Evolutionary conservation across 2,329 filamentous ascomycete genomes (phyloP).

Genomic region (Pleurostoma richardsiae): DNA sequence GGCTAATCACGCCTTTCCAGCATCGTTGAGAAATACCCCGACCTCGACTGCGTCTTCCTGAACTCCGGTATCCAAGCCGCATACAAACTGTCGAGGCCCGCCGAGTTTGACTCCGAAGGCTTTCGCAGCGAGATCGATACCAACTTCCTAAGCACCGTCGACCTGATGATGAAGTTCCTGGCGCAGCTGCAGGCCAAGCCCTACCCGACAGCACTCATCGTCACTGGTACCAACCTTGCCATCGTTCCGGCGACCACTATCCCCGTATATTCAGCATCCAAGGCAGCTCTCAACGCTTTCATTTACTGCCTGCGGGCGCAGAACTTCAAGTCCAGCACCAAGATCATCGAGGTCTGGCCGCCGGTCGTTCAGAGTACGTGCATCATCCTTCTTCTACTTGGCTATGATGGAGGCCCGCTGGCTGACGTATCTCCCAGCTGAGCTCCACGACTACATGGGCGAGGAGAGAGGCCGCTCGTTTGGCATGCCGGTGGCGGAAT

Average conservation of each 20-base stretch:
- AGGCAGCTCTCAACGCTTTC: constrained; percentile 36
- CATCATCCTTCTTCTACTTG: constrained; percentile 8
- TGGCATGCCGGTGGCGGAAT: constrained; percentile 18
- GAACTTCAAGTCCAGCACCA: constrained; percentile 19
- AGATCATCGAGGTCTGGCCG: constrained; percentile 32
- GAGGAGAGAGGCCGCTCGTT: constrained; percentile 9
- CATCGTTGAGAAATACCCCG: constrained; percentile 20
- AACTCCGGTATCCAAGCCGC: constrained; percentile 36
- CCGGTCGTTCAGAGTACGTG: constrained; percentile 25
- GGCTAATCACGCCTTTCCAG: background rate
- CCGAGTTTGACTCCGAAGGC: constrained; percentile 23
- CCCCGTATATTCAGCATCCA: constrained; percentile 37
- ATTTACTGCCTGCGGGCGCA: constrained; percentile 28
- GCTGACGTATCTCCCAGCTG: constrained; percentile 6
- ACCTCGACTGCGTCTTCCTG: constrained; percentile 38
- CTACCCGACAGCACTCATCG: constrained; percentile 11
- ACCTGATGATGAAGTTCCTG: constrained; percentile 33
- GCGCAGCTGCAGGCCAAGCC: constrained; percentile 23
- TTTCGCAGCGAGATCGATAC: constrained; percentile 31
- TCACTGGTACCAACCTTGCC: constrained; percentile 31
- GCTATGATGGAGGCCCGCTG: no score
- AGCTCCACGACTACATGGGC: constrained; percentile 15
- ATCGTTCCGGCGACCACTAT: constrained; percentile 28
- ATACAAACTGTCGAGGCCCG: constrained; percentile 27
- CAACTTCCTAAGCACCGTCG: constrained; percentile 34